Evolutionary conservation across 176 grass and related monocot species (phyloP).

Genomic region (Sorghum bicolor): DNA sequence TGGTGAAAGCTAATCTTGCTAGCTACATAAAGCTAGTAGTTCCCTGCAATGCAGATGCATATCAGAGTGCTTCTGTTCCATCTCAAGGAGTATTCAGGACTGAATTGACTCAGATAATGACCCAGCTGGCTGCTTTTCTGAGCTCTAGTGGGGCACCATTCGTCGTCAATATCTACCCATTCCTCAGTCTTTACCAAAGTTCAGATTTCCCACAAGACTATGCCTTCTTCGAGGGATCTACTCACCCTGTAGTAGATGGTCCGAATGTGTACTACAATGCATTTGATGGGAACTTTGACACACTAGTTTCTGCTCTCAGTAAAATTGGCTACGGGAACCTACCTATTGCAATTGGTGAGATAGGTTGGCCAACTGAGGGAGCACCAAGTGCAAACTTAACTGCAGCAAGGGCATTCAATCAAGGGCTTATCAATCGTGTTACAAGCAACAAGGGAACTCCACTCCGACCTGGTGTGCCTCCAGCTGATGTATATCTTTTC

Average conservation of each 20-base stretch:
- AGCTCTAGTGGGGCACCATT: slow-evolving; percentile 86
- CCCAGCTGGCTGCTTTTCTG: slow-evolving; percentile 70
- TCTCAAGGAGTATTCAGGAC: slow-evolving; percentile 84
- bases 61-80: slow-evolving; percentile 63
- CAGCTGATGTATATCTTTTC: slow-evolving; percentile 85
- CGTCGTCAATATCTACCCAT: slow-evolving; percentile 92
- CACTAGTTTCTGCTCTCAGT: slow-evolving; percentile 69
- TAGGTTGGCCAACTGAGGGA: slow-evolving; percentile 95
- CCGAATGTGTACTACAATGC: slow-evolving; percentile 89
- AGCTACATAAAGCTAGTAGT: slow-evolving; percentile 83
- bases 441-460: slow-evolving; percentile 87
- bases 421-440: slow-evolving; percentile 74
- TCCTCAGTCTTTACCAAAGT: slow-evolving; percentile 91
- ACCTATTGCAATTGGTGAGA: slow-evolving; percentile 83
- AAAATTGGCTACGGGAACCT: slow-evolving; percentile 82
- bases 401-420: slow-evolving; percentile 85
- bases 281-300: slow-evolving; percentile 95
- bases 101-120: slow-evolving; percentile 95
- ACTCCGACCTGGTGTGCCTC: slow-evolving; percentile 68
- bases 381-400: slow-evolving; percentile 83
- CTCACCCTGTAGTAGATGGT: slow-evolving; percentile 87
- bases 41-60: slow-evolving; percentile 95
- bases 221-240: slow-evolving; percentile 92
- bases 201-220: slow-evolving; percentile 94
- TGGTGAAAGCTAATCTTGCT: slow-evolving; percentile 83